Conservation (phyloP, 2,329 filamentous ascomycete genomes). For the Fusarium phyllophilum region DNA sequence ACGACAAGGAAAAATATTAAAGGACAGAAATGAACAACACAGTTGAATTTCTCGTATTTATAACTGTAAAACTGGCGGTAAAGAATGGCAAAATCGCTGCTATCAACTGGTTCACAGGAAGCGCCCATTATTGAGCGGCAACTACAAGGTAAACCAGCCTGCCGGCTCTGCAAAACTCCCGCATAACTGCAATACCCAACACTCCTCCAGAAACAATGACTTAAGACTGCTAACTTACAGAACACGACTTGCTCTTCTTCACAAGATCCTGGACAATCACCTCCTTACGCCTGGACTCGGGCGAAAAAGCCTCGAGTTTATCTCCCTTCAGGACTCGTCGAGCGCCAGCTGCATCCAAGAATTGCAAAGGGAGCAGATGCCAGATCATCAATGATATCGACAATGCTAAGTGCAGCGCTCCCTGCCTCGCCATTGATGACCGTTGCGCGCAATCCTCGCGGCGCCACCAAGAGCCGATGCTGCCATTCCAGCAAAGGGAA, state of each 20-base stretch:
- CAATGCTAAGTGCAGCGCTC: conserved; percentile 36
- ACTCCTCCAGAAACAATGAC: background rate
- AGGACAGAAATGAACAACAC: background rate
- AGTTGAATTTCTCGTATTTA: background rate
- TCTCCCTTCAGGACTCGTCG: background rate
- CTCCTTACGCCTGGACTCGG: background rate
- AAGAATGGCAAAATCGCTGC: background rate
- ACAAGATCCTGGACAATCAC: background rate
- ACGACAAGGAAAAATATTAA: background rate
- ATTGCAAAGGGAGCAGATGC: conserved; percentile 43
- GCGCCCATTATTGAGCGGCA: background rate
- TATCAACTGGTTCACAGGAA: background rate
- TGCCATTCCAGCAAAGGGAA: background rate
- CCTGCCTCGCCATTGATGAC: conserved; percentile 36
- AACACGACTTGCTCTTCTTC: background rate
- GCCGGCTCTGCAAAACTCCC: background rate
- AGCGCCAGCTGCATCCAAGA: conserved; percentile 10
- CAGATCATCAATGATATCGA: conserved; percentile 39
- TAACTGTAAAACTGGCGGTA: background rate
- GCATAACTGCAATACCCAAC: background rate
- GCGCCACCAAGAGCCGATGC: background rate
- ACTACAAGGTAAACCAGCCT: background rate
- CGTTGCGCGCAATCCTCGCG: background rate
- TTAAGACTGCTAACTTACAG: background rate
- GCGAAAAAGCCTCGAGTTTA: background rate